Percentiles rank a stretch among this genome's conserved stretches.
Conservation (phyloP, 2,329 filamentous ascomycete genomes). For the Diaporthe vexans region DNA sequence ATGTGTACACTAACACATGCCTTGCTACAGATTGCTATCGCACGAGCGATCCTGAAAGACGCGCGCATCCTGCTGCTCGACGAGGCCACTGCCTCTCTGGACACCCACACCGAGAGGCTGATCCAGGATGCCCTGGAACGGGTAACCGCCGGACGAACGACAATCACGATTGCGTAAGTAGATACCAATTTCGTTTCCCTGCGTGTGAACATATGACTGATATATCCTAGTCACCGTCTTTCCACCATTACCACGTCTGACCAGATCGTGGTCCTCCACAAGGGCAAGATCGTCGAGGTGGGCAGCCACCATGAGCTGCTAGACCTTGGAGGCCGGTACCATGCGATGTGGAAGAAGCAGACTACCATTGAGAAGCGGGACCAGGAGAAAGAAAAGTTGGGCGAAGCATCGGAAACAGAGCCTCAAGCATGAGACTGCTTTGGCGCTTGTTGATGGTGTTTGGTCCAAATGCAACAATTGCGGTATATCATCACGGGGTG, state of each 20-base stretch:
- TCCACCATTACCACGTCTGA: constrained; percentile 71
- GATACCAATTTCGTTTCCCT: not conserved
- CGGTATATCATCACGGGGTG: not conserved
- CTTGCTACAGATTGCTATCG: constrained; percentile 76
- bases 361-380: constrained; percentile 57
- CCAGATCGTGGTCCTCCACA: constrained; percentile 67
- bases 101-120: constrained; percentile 92
- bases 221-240: constrained; percentile 61
- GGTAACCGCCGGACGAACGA: constrained; percentile 59
- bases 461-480: not conserved
- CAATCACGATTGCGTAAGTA: constrained; percentile 64
- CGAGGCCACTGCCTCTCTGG: constrained; percentile 91
- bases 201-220: not conserved
- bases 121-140: constrained; percentile 74
- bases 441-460: not conserved
- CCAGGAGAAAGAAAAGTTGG: constrained; percentile 42
- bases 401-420: constrained; percentile 12
- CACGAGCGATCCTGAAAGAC: constrained; percentile 91
- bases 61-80: constrained; percentile 93
- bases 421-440: not conserved
- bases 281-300: constrained; percentile 64
- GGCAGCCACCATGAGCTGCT: constrained; percentile 65
- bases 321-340: constrained; percentile 60
- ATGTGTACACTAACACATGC: not conserved
- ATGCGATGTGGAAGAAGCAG: constrained; percentile 68